phyloP scores from a whole-genome alignment of 2,329 filamentous ascomycete species.

The Fusarium mundagurra region DNA sequence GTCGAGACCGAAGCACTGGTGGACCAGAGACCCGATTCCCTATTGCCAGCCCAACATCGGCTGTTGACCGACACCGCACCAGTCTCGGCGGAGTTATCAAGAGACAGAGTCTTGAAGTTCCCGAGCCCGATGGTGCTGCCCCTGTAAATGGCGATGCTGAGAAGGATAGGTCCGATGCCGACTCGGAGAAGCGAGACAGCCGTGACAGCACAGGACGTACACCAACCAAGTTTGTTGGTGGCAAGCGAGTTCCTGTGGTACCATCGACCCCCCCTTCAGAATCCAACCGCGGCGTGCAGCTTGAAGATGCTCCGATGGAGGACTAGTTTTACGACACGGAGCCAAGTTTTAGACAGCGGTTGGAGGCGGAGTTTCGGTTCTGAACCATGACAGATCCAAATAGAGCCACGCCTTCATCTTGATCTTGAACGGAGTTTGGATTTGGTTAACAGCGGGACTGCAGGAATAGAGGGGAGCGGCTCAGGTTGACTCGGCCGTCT shows the following conservation, averaged over 20 bases:
- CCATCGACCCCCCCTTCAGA: slow-evolving; percentile 46
- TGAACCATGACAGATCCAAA: neutral
- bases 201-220: slow-evolving; percentile 69
- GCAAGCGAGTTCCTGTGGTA: slow-evolving; percentile 52
- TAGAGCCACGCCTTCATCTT: slow-evolving; percentile 12
- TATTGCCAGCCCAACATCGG: slow-evolving; percentile 72
- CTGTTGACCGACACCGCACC: slow-evolving; percentile 60
- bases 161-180: slow-evolving; percentile 40
- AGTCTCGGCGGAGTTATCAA: slow-evolving; percentile 62
- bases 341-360: slow-evolving; percentile 15
- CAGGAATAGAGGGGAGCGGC: slow-evolving; percentile 13
- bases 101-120: slow-evolving; percentile 83
- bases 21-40: slow-evolving; percentile 85
- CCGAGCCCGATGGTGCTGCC: slow-evolving; percentile 63
- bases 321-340: slow-evolving; percentile 49
- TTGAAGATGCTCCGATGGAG: slow-evolving; percentile 64
- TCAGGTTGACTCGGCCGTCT: slow-evolving; percentile 13
- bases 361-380: slow-evolving; percentile 16
- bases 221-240: slow-evolving; percentile 58
- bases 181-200: slow-evolving; percentile 70
- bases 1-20: slow-evolving; percentile 82
- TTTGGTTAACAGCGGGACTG: slow-evolving; percentile 22
- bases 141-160: slow-evolving; percentile 54
- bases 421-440: slow-evolving; percentile 26
- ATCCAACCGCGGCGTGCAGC: slow-evolving; percentile 56